Percentiles rank a stretch among this genome's conserved stretches.
Conservation (phyloP, 2,329 filamentous ascomycete species). For the Aspergillus unguis region DNA sequence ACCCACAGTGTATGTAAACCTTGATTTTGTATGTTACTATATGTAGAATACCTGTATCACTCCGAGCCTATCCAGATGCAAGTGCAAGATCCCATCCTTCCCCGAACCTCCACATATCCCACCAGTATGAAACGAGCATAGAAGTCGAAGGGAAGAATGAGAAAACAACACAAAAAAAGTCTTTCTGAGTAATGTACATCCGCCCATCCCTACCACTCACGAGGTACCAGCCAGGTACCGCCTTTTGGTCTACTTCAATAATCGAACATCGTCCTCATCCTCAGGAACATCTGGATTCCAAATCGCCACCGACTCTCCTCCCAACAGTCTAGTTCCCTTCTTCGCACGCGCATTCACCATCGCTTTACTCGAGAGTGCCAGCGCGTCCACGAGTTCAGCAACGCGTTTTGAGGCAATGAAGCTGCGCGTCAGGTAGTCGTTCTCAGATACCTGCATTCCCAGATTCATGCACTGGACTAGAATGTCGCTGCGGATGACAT, state of each 20-base stretch:
- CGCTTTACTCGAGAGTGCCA: slow-evolving; percentile 74
- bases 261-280: slow-evolving; percentile 22
- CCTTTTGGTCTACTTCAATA: neutral
- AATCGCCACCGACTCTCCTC: slow-evolving; percentile 37
- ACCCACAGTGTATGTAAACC: too few species aligned
- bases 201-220: slow-evolving; percentile 7
- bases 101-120: too few species aligned
- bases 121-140: too few species aligned
- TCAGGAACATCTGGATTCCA: slow-evolving; percentile 36
- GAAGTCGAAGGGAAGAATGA: neutral
- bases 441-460: slow-evolving; percentile 70
- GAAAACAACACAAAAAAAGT: neutral
- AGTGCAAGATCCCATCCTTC: too few species aligned
- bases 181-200: neutral
- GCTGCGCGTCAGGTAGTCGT: slow-evolving; percentile 61
- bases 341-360: slow-evolving; percentile 54
- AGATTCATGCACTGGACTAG: slow-evolving; percentile 85
- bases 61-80: too few species aligned
- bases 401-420: slow-evolving; percentile 66
- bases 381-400: slow-evolving; percentile 70
- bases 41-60: too few species aligned
- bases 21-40: too few species aligned
- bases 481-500: slow-evolving; percentile 68
- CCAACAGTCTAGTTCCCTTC: slow-evolving; percentile 39
- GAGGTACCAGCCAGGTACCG: neutral